Evolutionary conservation across 1,284 basidiomycete species (phyloP).

Genomic region (Puccinia coronata): DNA sequence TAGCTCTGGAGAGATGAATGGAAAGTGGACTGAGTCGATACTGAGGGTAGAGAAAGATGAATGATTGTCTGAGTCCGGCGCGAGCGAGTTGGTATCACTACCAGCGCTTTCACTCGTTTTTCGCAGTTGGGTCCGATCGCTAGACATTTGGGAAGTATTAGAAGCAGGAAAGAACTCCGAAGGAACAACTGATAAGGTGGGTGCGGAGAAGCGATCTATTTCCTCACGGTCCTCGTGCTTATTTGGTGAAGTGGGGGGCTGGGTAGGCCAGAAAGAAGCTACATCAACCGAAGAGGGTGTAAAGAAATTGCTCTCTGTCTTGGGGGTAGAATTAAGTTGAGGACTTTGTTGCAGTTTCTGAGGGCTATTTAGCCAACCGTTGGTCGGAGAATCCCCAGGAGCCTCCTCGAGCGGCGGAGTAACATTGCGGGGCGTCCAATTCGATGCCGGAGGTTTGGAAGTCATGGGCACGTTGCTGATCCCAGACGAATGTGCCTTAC

Average conservation of each 20-base stretch:
- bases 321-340: neutral
- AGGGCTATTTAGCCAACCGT: neutral
- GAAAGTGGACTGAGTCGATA: neutral
- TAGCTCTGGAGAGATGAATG: slow-evolving; percentile 14
- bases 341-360: slow-evolving; percentile 10
- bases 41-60: slow-evolving; percentile 1
- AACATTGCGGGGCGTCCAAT: neutral
- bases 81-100: slow-evolving; percentile 20
- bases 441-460: slow-evolving; percentile 9
- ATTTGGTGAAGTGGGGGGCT: neutral
- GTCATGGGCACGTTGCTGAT: neutral
- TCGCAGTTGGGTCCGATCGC: slow-evolving; percentile 13
- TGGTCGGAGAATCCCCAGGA: neutral
- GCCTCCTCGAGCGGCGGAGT: slow-evolving; percentile 6
- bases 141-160: neutral
- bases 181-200: slow-evolving; percentile 14
- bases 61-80: slow-evolving; percentile 3
- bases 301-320: neutral
- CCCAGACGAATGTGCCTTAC: neutral
- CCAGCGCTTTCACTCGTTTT: slow-evolving; percentile 22
- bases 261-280: slow-evolving; percentile 24
- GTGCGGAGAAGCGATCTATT: slow-evolving; percentile 2
- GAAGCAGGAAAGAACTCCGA: slow-evolving; percentile 24
- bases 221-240: neutral
- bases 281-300: slow-evolving; percentile 17